These are phyloP conservation scores for Myotisia sp. DNA, from an alignment of 2,329 filamentous ascomycete species.

Conservation along the genomic window DNA sequence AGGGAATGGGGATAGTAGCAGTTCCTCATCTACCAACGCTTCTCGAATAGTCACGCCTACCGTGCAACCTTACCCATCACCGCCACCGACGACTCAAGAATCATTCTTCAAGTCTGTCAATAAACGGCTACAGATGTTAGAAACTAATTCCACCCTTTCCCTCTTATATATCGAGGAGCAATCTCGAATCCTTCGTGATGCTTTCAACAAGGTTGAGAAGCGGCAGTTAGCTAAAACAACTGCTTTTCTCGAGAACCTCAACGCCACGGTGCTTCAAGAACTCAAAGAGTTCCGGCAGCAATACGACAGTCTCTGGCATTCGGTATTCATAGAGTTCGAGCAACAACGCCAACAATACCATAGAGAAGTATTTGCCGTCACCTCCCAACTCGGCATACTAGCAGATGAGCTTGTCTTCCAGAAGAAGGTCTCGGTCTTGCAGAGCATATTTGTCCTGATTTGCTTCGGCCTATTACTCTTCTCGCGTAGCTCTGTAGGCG, in stretches of 20 bases:
- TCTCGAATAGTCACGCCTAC: too few species aligned
- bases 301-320: constrained; percentile 95
- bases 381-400: constrained; percentile 64
- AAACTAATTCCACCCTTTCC: constrained; percentile 83
- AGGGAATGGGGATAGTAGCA: too few species aligned
- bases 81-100: constrained; percentile 79
- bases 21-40: too few species aligned
- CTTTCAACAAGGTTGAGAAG: constrained; percentile 73
- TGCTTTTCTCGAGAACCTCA: constrained; percentile 69
- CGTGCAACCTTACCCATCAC: constrained; percentile 26
- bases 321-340: constrained; percentile 81
- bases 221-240: constrained; percentile 73
- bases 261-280: constrained; percentile 71
- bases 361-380: constrained; percentile 69
- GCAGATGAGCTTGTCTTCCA: constrained; percentile 78
- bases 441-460: constrained; percentile 71
- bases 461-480: constrained; percentile 84
- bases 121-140: constrained; percentile 79
- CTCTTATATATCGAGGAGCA: constrained; percentile 95
- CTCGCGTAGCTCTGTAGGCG: constrained; percentile 29
- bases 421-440: constrained; percentile 86
- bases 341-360: constrained; percentile 73
- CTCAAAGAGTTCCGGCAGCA: constrained; percentile 63
- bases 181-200: constrained; percentile 75
- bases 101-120: constrained; percentile 95